Conservation (phyloP, 78 protist genomes). For the Emiliania huxleyi region DNA sequence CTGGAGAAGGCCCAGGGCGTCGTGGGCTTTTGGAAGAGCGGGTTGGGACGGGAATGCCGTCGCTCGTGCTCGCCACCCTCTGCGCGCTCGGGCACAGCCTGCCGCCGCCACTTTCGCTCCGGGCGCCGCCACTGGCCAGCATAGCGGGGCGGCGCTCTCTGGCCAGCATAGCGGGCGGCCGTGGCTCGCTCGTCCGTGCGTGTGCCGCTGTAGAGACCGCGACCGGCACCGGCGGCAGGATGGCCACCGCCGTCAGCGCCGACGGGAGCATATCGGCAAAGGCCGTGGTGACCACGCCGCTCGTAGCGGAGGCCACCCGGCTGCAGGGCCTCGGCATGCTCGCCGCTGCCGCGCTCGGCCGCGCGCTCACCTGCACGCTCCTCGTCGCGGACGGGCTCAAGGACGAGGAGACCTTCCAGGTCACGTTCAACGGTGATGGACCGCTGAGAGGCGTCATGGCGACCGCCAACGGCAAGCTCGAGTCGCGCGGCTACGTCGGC, state of each 20-base stretch:
- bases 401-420: conserved; percentile 5
- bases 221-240: not conserved
- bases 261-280: not conserved
- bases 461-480: not conserved
- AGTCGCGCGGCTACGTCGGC: conserved; percentile 17
- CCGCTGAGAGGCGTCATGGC: conserved; percentile 23
- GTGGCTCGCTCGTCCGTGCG: no score
- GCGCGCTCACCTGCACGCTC: not conserved
- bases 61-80: no score
- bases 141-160: no score
- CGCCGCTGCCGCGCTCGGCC: conserved; percentile 20
- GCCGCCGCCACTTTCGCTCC: no score
- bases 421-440: not conserved
- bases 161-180: no score
- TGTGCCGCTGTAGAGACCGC: no score
- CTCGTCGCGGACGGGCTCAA: not conserved
- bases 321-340: not conserved
- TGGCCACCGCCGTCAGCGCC: not conserved
- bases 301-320: not conserved
- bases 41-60: no score
- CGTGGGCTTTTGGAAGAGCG: no score
- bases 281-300: not conserved
- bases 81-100: no score
- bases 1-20: no score
- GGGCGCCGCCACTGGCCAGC: no score